These are phyloP conservation scores for Blumeria graminis DNA, from an alignment of 2,329 filamentous ascomycete genomes.

Conservation along the genomic window DNA sequence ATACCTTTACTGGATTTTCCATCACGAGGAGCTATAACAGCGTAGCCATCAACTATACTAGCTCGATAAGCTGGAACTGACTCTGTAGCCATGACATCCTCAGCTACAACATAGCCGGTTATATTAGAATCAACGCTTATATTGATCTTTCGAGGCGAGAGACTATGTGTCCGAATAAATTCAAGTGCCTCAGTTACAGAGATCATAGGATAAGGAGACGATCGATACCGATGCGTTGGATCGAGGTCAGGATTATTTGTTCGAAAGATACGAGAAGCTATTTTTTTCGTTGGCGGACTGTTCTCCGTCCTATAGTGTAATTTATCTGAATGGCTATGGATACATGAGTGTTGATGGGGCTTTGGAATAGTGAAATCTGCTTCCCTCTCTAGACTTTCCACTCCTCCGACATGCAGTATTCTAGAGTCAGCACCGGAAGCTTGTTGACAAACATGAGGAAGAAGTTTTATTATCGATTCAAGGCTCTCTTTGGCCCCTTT, in stretches of 20 bases:
- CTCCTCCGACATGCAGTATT: conserved; percentile 18
- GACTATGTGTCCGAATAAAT: conserved; percentile 50
- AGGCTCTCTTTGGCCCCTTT: conserved; percentile 92
- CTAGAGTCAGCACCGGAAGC: conserved; percentile 66
- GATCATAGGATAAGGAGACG: conserved; percentile 83
- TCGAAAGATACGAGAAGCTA: no score
- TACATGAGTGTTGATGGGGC: no score
- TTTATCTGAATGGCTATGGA: no score
- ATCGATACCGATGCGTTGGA: conserved; percentile 9
- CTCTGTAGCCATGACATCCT: conserved; percentile 58
- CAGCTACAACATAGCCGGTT: conserved; percentile 56
- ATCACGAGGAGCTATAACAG: conserved; percentile 41
- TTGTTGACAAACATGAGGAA: conserved; percentile 88
- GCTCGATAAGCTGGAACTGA: conserved; percentile 81
- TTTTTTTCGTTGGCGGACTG: no score
- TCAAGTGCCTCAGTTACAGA: conserved; percentile 58
- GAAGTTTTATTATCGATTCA: conserved; percentile 62
- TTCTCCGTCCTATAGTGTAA: no score
- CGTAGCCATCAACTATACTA: conserved; percentile 94
- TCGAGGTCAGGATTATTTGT: no score
- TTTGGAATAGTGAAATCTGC: no score
- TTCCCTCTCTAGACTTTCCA: no score
- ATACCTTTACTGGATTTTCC: conserved; percentile 43
- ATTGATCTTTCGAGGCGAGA: conserved; percentile 30
- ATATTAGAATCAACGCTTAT: conserved; percentile 38